Base-by-base conservation (phyloP, 768 basidiomycete genomes). In the Pleurotus ostreatus region DNA sequence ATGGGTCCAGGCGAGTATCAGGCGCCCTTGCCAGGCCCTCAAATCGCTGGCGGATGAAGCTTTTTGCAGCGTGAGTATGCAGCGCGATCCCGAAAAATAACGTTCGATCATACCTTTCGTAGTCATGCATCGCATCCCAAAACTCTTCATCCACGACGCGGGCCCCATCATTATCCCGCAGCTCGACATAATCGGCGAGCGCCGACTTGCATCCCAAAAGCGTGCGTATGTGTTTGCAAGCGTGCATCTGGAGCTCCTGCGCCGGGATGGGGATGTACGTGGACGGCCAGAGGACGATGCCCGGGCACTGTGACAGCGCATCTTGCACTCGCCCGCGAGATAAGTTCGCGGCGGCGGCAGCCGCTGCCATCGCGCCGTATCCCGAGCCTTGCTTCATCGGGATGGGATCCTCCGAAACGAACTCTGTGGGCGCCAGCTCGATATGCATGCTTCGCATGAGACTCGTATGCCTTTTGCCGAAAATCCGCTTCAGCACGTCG, bases 171-270 rank as follows among this genome's bases (percentile, higher is more conserved):
- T 59, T 59, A 37, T 55, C 59, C 22, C 61, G 62, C 20, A 58
- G 56, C 16, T 65, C 51, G 12, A 75, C 57, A 60, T 70, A 77
- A n/a, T 73, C 73, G 6, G 60, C 59, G 18, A 83, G 63, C 16
- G 80, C 78, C 9, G 67, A 62, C 59, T 74, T 75, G 59, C 71
- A 74, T 34, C 73, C 72, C 18, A 83, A 64, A 7, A 83, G 61
- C 16, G 71, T 66, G 47, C 80, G 74, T 53, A 76, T 55, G 61
- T 81, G 73, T 64, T 74, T 78, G 66, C 74, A 74, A 13, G 74
- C 69, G 57, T 78, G 75, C 70, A 76, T 72, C 65, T 81, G 78
- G n/a, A 83, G 64, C 60, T 79, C 78, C 7, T 66, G 59, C 15
- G 73, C 68, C 12, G 68, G 25, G 60, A 76, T 71, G 7, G 75